Evolutionary conservation across 2,329 filamentous ascomycete species (phyloP).

Genomic region (Colletotrichum eremochloae): DNA sequence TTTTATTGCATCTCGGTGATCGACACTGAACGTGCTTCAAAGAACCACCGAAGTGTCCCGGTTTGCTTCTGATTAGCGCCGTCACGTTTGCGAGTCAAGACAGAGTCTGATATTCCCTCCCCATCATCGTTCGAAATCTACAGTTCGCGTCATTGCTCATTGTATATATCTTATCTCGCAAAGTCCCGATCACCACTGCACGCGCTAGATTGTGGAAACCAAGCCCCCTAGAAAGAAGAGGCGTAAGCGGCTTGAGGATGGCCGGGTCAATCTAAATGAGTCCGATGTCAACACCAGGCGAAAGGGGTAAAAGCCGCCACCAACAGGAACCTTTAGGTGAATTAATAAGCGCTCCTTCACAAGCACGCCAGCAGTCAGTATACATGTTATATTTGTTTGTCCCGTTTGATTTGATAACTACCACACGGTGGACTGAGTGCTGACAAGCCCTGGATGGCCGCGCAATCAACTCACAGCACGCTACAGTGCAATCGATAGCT

Average conservation of each 20-base stretch:
- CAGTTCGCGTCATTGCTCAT: no score
- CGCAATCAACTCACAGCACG: slow-evolving; percentile 17
- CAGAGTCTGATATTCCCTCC: background rate
- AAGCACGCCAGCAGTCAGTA: no score
- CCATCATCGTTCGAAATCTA: no score
- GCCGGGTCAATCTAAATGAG: background rate
- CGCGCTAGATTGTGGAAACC: background rate
- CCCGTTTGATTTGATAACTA: no score
- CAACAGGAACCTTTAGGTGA: slow-evolving; percentile 2
- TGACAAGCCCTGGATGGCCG: background rate
- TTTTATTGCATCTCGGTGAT: background rate
- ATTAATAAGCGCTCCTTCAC: background rate
- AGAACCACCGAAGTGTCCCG: background rate
- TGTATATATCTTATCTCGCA: background rate
- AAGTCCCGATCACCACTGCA: background rate
- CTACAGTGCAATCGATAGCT: background rate
- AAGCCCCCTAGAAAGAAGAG: background rate
- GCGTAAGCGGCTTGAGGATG: background rate
- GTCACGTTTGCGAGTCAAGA: background rate
- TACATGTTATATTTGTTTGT: no score
- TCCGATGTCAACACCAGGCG: background rate
- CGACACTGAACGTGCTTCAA: background rate
- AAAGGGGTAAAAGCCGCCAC: background rate
- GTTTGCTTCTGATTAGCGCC: background rate
- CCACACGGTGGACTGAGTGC: no score